Evolutionary conservation across 176 grass and related monocot genomes (phyloP).

Genomic region (Oryza brachyantha): DNA sequence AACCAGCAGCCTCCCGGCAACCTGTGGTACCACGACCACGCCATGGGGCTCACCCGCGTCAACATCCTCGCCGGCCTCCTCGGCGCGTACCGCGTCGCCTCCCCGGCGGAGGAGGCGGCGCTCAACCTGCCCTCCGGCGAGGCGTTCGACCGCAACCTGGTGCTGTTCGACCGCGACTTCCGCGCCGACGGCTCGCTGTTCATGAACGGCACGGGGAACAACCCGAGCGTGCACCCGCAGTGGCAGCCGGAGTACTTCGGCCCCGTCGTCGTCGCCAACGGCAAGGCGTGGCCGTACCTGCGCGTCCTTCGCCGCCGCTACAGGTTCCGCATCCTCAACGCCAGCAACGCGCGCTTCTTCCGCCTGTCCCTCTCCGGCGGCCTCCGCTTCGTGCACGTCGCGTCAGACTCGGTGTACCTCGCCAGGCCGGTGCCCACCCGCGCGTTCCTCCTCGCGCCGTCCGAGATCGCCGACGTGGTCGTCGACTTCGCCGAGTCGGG

Average conservation of each 20-base stretch:
- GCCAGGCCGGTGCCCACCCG: conserved; percentile 21
- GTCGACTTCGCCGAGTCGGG: conserved; percentile 45
- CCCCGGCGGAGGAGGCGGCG: not conserved
- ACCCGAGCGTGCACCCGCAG: conserved; percentile 63
- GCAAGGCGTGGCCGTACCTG: conserved; percentile 75
- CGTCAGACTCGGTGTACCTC: conserved; percentile 62
- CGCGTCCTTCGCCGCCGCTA: conserved; percentile 55
- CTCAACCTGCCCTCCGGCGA: conserved; percentile 44
- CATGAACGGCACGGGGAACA: conserved; percentile 73
- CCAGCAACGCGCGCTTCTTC: conserved; percentile 87
- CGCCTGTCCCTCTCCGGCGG: conserved; percentile 41
- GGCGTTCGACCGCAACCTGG: conserved; percentile 48
- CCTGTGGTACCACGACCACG: conserved; percentile 91
- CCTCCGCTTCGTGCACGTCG: conserved; percentile 49
- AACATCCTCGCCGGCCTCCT: conserved; percentile 78
- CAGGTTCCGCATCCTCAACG: conserved; percentile 74
- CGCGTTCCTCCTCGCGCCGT: conserved; percentile 48
- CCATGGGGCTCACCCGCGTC: conserved; percentile 64
- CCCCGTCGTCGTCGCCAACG: conserved; percentile 45
- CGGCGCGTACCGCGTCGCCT: conserved; percentile 54
- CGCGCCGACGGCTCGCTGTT: conserved; percentile 44
- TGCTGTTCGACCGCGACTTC: conserved; percentile 69
- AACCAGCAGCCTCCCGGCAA: conserved; percentile 59
- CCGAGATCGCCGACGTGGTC: conserved; percentile 66
- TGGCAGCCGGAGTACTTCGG: conserved; percentile 96